phyloP scores from a whole-genome alignment of 108 stramenopile species.

The Schizochytrium sp. region DNA sequence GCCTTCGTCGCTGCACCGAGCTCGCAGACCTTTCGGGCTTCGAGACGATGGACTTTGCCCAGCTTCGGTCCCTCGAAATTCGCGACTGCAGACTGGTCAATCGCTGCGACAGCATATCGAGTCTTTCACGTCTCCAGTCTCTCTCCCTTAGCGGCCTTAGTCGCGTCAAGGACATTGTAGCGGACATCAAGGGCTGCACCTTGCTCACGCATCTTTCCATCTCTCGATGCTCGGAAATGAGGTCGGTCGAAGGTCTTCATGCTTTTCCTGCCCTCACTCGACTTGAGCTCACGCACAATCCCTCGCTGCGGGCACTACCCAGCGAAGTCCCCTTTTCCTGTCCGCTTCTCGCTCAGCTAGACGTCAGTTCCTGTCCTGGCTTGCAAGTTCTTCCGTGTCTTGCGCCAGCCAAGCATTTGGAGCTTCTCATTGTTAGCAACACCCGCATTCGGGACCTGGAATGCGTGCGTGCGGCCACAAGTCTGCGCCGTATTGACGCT shows the following conservation, averaged over 20 bases:
- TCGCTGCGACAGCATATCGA: neutral
- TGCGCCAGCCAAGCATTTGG: neutral
- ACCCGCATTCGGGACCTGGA: neutral
- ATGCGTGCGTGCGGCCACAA: neutral
- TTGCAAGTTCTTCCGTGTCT: neutral
- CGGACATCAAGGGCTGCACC: neutral
- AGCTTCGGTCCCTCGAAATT: neutral
- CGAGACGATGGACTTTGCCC: neutral
- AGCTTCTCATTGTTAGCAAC: neutral
- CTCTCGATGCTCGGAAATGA: neutral
- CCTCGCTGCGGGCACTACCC: neutral
- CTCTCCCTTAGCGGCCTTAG: neutral
- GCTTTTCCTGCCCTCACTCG: neutral
- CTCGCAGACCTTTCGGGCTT: neutral
- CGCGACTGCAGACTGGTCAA: neutral
- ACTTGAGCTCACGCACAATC: neutral
- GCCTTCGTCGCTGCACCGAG: neutral
- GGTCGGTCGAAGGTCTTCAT: neutral
- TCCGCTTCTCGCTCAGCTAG: neutral
- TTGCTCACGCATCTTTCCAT: neutral
- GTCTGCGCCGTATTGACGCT: neutral
- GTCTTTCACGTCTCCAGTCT: neutral
- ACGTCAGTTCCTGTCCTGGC: neutral
- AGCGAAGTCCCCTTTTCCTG: neutral
- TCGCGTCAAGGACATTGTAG: neutral